Percentiles rank a stretch among this genome's conserved stretches.
phyloP scores from a whole-genome alignment of 1,139 yeast species.

The Geotrichum fermentans region DNA sequence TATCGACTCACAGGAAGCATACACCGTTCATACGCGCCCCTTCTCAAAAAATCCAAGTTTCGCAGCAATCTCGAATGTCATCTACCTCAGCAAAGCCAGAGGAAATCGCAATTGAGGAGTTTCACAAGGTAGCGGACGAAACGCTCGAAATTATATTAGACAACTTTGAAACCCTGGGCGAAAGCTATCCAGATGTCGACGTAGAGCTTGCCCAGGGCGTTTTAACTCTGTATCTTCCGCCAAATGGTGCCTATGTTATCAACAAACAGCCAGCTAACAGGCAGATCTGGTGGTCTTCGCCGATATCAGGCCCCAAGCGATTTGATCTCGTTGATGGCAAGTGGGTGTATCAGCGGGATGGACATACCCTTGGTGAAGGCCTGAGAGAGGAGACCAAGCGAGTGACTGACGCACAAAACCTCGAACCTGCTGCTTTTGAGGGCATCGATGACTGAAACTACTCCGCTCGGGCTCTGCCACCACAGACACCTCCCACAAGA shows the following conservation, averaged over 20 bases:
- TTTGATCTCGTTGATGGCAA: slow-evolving; percentile 38
- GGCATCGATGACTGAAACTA: slow-evolving; percentile 8
- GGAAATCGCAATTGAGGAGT: slow-evolving; percentile 41
- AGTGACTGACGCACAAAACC: slow-evolving; percentile 26
- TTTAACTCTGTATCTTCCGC: slow-evolving; percentile 60
- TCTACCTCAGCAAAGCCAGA: slow-evolving; percentile 8
- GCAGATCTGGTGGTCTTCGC: slow-evolving; percentile 90
- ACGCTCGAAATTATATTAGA: slow-evolving; percentile 63
- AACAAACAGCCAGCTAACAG: slow-evolving; percentile 92
- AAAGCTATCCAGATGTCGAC: slow-evolving; percentile 57
- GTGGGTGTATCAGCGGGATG: slow-evolving; percentile 42
- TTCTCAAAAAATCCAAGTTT: neutral
- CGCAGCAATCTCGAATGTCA: too few species aligned
- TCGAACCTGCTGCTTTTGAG: slow-evolving; percentile 15
- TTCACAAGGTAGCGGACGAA: slow-evolving; percentile 54
- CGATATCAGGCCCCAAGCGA: slow-evolving; percentile 86
- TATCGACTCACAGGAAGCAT: neutral
- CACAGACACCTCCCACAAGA: too few species aligned
- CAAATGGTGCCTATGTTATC: slow-evolving; percentile 75
- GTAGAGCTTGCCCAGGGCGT: slow-evolving; percentile 84
- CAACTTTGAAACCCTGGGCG: slow-evolving; percentile 59
- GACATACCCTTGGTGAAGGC: slow-evolving; percentile 37
- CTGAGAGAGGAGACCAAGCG: slow-evolving; percentile 36
- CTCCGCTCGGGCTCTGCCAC: neutral
- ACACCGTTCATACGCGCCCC: neutral